Base-by-base conservation (phyloP, 140 eudicot genomes). In the Erigeron philadelphicus region DNA sequence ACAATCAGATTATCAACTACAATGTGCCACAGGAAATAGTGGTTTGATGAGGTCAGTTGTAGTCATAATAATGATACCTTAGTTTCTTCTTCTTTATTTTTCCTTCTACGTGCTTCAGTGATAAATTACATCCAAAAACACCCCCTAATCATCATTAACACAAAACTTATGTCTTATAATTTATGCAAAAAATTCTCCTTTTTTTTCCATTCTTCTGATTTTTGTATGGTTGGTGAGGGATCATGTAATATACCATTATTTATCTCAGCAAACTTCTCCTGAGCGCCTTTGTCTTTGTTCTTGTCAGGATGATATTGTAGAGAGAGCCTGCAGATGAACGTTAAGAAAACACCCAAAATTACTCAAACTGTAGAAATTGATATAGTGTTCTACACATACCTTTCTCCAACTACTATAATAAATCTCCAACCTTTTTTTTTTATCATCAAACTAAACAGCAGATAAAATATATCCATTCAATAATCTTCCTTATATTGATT, bases 281-380 rank as follows among this genome's bases (percentile, higher is more conserved):
- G 95, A 63, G 98, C 98, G 25, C 96, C 95, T 73, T 93, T 93
- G 61, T 81, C 77, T 80, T 89, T 93, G 94, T 93, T 93, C 76
- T 93, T 93, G 81, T 89, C 98, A 47, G 98, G 98, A 79, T 93
- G 98, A 81, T 93, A 93, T 65, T 87, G 82, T 45, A 93, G 96
- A 68, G 98, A 93, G 49, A 89, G 90, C 85, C 96, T 93, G 73
- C 59, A 81, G 73, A 55, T 47, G 44, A 59, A 64, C 15, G 68
- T 42, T 0, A 21, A 72, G 42, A 76, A 15, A 46, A 70, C 46
- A 40, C 59, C 55, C 55, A 56, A 0, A 76, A 47, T 68, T 56
- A 19, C 70, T 52, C 72, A 52, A 47, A 61, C 10, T 59, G 35
- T 11, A 42, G 19, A 45, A 11, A 8, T 40, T 8, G 64, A 68